phyloP scores from a whole-genome alignment of 1,284 basidiomycete genomes.

The Austropuccinia psidii region DNA sequence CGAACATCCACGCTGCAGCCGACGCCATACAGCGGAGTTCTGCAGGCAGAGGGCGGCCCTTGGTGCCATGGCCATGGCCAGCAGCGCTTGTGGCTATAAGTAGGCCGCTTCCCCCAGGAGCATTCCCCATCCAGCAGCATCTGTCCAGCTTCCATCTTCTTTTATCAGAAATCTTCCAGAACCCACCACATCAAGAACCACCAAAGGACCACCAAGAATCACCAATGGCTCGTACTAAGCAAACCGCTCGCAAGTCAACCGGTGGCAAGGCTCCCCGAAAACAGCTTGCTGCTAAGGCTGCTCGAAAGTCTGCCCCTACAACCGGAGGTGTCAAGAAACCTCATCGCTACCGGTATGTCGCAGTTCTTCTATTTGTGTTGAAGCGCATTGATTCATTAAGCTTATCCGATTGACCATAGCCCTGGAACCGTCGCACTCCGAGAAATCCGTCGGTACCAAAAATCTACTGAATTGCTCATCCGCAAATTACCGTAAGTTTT shows the following conservation, averaged over 20 bases:
- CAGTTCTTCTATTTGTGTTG: constrained; percentile 41
- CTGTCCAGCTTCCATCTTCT: too few relatives aligned
- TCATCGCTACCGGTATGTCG: constrained; percentile 39
- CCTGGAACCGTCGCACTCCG: constrained; percentile 44
- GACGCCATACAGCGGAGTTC: too few relatives aligned
- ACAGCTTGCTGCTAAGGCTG: constrained; percentile 54
- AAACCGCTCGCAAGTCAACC: constrained; percentile 65
- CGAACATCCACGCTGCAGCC: too few relatives aligned
- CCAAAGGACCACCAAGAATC: too few relatives aligned
- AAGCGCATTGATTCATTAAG: too few relatives aligned
- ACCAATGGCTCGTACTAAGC: constrained; percentile 48
- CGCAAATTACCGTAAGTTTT: constrained; percentile 43
- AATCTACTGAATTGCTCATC: constrained; percentile 46
- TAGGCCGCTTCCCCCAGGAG: too few relatives aligned
- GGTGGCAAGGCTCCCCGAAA: constrained; percentile 59
- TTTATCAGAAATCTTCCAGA: too few relatives aligned
- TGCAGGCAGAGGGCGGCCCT: too few relatives aligned
- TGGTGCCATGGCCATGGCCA: too few relatives aligned
- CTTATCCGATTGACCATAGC: constrained; percentile 52
- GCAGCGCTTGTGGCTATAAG: too few relatives aligned
- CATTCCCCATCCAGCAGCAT: too few relatives aligned
- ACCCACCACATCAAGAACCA: too few relatives aligned
- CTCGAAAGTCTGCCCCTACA: constrained; percentile 56
- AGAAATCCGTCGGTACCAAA: constrained; percentile 44
- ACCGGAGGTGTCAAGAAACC: constrained; percentile 53